These are phyloP conservation scores for Cornus suecica DNA, from an alignment of 148 eudicot genomes.

Conservation along the genomic window DNA sequence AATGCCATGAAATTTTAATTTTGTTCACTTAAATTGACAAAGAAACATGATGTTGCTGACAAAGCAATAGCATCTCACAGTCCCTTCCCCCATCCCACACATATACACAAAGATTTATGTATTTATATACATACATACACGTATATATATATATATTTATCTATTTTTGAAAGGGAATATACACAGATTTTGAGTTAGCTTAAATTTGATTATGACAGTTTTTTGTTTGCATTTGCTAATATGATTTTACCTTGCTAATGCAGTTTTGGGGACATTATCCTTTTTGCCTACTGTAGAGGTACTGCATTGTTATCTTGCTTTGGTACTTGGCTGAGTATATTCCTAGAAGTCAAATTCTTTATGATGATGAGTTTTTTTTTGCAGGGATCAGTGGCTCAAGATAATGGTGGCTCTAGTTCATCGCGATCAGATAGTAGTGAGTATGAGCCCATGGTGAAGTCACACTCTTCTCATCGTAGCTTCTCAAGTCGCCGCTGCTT, in stretches of 20 bases:
- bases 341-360: constrained; percentile 4
- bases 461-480: constrained; percentile 52
- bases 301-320: constrained; percentile 13
- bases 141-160: too few species aligned
- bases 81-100: too few species aligned
- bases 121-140: too few species aligned
- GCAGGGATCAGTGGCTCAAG: constrained; percentile 61
- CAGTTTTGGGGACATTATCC: constrained; percentile 56
- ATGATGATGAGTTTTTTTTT: constrained; percentile 17
- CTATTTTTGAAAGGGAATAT: too few species aligned
- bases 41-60: too few species aligned
- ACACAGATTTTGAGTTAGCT: not conserved
- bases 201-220: not conserved
- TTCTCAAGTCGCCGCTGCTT: constrained; percentile 73
- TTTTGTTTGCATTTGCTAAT: constrained; percentile 12
- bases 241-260: constrained; percentile 15
- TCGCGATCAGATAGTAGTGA: constrained; percentile 87
- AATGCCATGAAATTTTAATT: too few species aligned
- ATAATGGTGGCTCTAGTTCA: constrained; percentile 63
- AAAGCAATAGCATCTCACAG: too few species aligned
- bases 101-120: too few species aligned
- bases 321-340: constrained; percentile 13
- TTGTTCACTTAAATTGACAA: too few species aligned
- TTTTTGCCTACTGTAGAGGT: constrained; percentile 90
- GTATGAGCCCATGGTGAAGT: constrained; percentile 52